These are phyloP conservation scores for Aspergillus caelatus DNA, from an alignment of 2,329 filamentous ascomycete species.

Conservation along the genomic window DNA sequence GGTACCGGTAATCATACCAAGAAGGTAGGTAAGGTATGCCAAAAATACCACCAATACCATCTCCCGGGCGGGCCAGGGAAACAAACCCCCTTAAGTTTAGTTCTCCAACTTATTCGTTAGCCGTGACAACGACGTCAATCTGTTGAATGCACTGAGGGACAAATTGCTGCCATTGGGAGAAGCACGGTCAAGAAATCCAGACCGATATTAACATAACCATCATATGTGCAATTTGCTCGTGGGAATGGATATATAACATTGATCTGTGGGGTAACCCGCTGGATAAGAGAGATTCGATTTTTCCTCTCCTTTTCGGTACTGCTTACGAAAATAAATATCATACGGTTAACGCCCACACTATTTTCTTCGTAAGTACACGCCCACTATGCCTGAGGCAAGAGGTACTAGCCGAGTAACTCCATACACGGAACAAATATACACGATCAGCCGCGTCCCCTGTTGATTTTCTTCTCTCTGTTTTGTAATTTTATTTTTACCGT, in stretches of 20 bases:
- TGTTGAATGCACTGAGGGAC: background rate
- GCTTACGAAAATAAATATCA: background rate
- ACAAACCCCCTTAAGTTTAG: background rate
- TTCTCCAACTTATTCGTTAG: background rate
- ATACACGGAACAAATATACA: background rate
- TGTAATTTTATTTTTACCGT: slow-evolving; percentile 2
- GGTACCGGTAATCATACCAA: slow-evolving; percentile 1
- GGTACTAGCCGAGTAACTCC: background rate
- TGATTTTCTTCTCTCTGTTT: slow-evolving; percentile 6
- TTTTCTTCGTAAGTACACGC: background rate
- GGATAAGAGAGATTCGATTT: slow-evolving; percentile 3
- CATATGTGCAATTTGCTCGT: background rate
- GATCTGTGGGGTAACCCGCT: background rate
- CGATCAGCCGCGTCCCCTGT: slow-evolving; percentile 13
- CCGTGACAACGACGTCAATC: background rate
- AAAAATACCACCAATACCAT: background rate
- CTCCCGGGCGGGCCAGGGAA: slow-evolving; percentile 3
- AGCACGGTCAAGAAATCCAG: background rate
- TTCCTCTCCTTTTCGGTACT: background rate
- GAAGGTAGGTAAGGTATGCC: background rate
- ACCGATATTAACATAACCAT: background rate
- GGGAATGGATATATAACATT: background rate
- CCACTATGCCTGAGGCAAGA: background rate
- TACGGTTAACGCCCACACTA: background rate
- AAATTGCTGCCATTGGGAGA: background rate